These are phyloP conservation scores for Globomyces sp. DNA, from an alignment of 371 early-diverging fungal species.

Conservation along the genomic window DNA sequence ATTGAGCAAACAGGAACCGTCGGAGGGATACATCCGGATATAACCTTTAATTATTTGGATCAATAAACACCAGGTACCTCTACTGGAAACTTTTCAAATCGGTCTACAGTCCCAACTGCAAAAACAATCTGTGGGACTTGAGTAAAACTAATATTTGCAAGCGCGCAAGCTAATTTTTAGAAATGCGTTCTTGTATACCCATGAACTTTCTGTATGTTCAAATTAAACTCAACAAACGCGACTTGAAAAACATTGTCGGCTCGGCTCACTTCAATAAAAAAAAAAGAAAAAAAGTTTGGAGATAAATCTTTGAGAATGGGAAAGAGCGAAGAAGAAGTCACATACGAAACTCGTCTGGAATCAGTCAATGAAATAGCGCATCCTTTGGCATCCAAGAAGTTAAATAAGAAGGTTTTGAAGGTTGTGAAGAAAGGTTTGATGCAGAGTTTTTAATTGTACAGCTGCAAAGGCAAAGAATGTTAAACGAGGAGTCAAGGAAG, in stretches of 20 bases:
- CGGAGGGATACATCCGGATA: background rate
- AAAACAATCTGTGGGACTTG: conserved; percentile 1
- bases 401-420: conserved; percentile 88
- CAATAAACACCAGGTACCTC: background rate
- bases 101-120: background rate
- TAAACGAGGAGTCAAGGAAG: conserved; percentile 97
- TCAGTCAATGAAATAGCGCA: conserved; percentile 83
- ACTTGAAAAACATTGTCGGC: too few relatives aligned
- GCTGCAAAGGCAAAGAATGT: conserved; percentile 88
- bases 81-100: background rate
- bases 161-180: background rate
- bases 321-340: conserved; percentile 19
- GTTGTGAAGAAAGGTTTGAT: conserved; percentile 70
- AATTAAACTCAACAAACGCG: too few relatives aligned
- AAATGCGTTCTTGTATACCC: background rate
- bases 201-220: background rate
- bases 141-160: background rate
- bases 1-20: background rate
- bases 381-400: conserved; percentile 89
- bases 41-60: background rate
- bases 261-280: too few relatives aligned
- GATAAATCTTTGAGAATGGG: conserved; percentile 5
- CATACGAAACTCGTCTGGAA: conserved; percentile 41
- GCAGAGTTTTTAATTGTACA: too few relatives aligned
- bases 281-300: too few relatives aligned